Conservation (phyloP, 2,329 filamentous ascomycete species). For the Xenosphaeropsis pyriputrescens region DNA sequence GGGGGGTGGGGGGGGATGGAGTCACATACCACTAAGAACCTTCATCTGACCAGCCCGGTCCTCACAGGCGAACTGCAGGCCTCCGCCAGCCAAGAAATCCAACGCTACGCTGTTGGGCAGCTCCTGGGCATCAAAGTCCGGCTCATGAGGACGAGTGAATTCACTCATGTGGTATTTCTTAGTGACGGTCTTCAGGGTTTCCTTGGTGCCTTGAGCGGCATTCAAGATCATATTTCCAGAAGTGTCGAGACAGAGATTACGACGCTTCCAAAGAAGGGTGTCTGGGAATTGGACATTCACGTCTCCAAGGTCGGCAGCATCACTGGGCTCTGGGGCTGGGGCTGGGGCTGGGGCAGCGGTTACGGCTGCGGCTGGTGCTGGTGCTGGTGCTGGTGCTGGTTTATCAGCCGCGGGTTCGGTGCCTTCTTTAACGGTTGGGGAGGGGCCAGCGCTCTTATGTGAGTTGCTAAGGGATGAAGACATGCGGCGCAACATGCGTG, state of each 20-base stretch:
- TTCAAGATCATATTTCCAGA: constrained; percentile 74
- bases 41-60: constrained; percentile 41
- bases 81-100: constrained; percentile 45
- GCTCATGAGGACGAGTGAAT: constrained; percentile 64
- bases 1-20: not conserved
- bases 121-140: constrained; percentile 86
- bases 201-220: constrained; percentile 34
- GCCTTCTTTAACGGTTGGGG: constrained; percentile 21
- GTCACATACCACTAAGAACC: constrained; percentile 26
- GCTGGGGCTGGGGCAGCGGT: too few species aligned
- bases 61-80: constrained; percentile 50
- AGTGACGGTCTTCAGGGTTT: constrained; percentile 36
- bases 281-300: constrained; percentile 97
- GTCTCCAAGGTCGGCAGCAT: constrained; percentile 38
- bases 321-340: too few species aligned
- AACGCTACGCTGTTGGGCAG: constrained; percentile 69
- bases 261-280: constrained; percentile 89
- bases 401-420: constrained; percentile 11
- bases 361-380: too few species aligned
- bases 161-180: constrained; percentile 74
- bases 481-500: constrained; percentile 49
- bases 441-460: constrained; percentile 20
- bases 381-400: too few species aligned
- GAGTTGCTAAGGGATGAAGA: constrained; percentile 36
- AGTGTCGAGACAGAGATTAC: constrained; percentile 73